These are phyloP conservation scores for Saccharomycopsis vini DNA, from an alignment of 805 yeast species.

Conservation along the genomic window DNA sequence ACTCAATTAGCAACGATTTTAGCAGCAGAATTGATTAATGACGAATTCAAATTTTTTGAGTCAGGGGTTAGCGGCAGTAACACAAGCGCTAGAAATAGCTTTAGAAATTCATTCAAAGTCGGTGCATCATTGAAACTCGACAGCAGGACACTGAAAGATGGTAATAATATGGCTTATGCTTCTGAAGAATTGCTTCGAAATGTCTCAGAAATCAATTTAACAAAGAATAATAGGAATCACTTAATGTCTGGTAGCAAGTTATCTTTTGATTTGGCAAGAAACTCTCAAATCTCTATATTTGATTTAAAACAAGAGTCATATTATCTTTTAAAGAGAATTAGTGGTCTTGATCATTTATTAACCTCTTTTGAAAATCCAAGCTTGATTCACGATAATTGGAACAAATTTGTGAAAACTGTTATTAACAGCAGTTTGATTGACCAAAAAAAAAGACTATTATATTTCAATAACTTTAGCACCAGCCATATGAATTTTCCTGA, in stretches of 20 bases:
- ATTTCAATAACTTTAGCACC: constrained; percentile 2
- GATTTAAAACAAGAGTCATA: constrained; percentile 18
- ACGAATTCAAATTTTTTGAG: constrained; percentile 17
- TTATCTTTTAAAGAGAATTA: constrained; percentile 19
- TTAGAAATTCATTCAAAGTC: constrained; percentile 22
- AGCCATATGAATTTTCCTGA: background rate
- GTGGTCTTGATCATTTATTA: constrained; percentile 21
- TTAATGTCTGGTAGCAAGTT: constrained; percentile 23
- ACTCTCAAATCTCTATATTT: constrained; percentile 11
- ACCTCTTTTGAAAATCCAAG: constrained; percentile 21
- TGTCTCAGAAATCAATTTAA: constrained; percentile 6
- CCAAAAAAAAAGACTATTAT: constrained; percentile 13
- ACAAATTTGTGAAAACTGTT: constrained; percentile 12
- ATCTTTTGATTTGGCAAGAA: constrained; percentile 19
- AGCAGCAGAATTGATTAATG: constrained; percentile 21
- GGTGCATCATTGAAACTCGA: too few relatives aligned
- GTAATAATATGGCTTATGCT: constrained; percentile 47
- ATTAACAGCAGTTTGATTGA: constrained; percentile 10
- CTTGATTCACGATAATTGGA: constrained; percentile 19
- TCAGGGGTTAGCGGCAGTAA: background rate
- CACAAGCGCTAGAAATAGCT: constrained; percentile 9
- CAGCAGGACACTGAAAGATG: constrained; percentile 25
- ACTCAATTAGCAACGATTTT: constrained; percentile 48
- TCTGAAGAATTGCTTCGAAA: constrained; percentile 51
- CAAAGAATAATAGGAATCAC: constrained; percentile 13